phyloP scores from a whole-genome alignment of 352 stramenopile species.

The Albugo candida region DNA sequence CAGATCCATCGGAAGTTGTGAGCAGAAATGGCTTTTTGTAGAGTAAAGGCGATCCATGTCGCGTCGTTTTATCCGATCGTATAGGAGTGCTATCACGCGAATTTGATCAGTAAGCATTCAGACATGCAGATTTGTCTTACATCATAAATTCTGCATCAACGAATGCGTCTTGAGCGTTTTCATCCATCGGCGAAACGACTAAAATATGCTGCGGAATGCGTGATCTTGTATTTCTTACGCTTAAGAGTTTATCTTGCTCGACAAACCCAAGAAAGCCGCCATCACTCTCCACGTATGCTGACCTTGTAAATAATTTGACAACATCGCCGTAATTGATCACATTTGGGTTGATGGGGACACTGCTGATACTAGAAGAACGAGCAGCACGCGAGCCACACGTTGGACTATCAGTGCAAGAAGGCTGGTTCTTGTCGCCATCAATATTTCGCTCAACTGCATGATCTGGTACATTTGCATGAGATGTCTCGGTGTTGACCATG shows the following conservation, averaged over 20 bases:
- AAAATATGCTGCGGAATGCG: conserved; percentile 22
- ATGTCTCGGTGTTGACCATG: too few relatives aligned
- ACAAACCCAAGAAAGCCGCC: conserved; percentile 21
- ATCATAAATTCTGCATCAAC: conserved; percentile 48
- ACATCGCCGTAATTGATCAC: conserved; percentile 33
- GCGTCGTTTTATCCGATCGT: conserved; percentile 25
- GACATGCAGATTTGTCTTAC: conserved; percentile 10
- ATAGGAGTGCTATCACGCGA: conserved; percentile 13
- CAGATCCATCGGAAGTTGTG: conserved; percentile 28
- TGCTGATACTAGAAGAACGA: background rate
- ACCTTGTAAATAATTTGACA: conserved; percentile 22
- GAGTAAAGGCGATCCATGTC: conserved; percentile 23
- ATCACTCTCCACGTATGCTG: conserved; percentile 12
- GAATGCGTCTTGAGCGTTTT: conserved; percentile 18
- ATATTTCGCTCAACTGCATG: background rate
- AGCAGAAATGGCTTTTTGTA: conserved; percentile 58
- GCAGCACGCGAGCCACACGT: background rate
- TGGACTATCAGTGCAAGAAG: background rate
- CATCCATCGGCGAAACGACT: conserved; percentile 28
- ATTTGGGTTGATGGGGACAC: background rate
- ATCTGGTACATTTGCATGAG: background rate
- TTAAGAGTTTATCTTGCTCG: conserved; percentile 12
- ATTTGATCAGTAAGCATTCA: background rate
- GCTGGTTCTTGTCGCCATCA: background rate
- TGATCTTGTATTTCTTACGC: too few relatives aligned